Percentiles rank a stretch among this genome's conserved stretches.
phyloP scores from a whole-genome alignment of 2,329 filamentous ascomycete genomes.

The Cercospora zeina region DNA sequence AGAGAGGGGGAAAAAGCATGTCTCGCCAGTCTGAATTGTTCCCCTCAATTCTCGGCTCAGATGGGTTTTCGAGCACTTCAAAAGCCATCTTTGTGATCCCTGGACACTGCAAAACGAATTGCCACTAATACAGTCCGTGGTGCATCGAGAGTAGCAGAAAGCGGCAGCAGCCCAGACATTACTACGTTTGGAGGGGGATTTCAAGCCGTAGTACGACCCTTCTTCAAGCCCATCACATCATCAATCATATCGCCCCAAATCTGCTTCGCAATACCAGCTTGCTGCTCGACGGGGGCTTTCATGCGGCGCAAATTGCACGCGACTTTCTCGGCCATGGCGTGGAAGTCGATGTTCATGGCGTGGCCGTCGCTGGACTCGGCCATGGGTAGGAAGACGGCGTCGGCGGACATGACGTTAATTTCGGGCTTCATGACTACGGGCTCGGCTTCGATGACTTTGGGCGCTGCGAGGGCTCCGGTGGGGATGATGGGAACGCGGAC shows the following conservation, averaged over 20 bases:
- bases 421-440: constrained; percentile 56
- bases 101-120: neutral
- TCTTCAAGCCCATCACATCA: constrained; percentile 49
- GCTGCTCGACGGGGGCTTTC: constrained; percentile 45
- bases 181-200: neutral
- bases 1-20: no score
- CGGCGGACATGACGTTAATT: constrained; percentile 56
- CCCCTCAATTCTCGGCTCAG: neutral
- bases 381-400: constrained; percentile 56
- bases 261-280: constrained; percentile 45
- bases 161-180: neutral
- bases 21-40: neutral
- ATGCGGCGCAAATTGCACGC: constrained; percentile 34
- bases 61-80: constrained; percentile 25
- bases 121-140: constrained; percentile 9
- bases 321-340: constrained; percentile 54
- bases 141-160: neutral
- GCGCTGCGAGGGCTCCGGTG: constrained; percentile 22
- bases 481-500: constrained; percentile 40
- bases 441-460: constrained; percentile 29
- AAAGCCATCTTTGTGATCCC: constrained; percentile 2
- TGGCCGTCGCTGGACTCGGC: constrained; percentile 60
- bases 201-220: constrained; percentile 27
- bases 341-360: constrained; percentile 57
- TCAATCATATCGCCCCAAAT: constrained; percentile 53